These are phyloP conservation scores for Geotrichum cucujoidarum DNA, from an alignment of 1,139 yeast species.

Conservation along the genomic window DNA sequence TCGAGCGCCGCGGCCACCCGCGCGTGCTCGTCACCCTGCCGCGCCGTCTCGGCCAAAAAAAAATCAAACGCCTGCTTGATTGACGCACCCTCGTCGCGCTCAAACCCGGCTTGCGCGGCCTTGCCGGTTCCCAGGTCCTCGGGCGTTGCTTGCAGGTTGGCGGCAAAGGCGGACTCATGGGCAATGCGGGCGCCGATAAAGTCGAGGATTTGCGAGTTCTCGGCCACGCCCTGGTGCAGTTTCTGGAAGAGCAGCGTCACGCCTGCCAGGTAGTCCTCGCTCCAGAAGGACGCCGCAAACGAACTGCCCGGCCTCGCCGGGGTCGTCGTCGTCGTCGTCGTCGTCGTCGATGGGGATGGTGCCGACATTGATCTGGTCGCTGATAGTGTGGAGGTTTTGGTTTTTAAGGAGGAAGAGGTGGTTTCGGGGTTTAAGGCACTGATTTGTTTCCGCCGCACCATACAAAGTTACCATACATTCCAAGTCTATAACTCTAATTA, in stretches of 20 bases:
- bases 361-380: neutral
- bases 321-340: too few species aligned
- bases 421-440: neutral
- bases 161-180: conserved; percentile 59
- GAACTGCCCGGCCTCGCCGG: too few species aligned
- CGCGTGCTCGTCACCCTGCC: conserved; percentile 62
- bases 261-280: conserved; percentile 60
- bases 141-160: conserved; percentile 37
- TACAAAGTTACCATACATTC: too few species aligned
- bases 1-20: conserved; percentile 59
- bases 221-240: conserved; percentile 60
- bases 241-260: conserved; percentile 55
- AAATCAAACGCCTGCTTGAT: conserved; percentile 53
- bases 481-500: neutral
- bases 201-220: conserved; percentile 59
- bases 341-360: too few species aligned
- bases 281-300: conserved; percentile 54
- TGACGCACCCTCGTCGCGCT: conserved; percentile 41
- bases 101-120: conserved; percentile 34
- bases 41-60: conserved; percentile 46
- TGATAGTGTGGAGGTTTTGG: neutral
- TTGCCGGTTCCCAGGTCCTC: conserved; percentile 4
- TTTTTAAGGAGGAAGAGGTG: neutral
- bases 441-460: too few species aligned
- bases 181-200: conserved; percentile 61